Conservation (phyloP, 2,329 filamentous ascomycete genomes). For the Onygenales sp. region DNA sequence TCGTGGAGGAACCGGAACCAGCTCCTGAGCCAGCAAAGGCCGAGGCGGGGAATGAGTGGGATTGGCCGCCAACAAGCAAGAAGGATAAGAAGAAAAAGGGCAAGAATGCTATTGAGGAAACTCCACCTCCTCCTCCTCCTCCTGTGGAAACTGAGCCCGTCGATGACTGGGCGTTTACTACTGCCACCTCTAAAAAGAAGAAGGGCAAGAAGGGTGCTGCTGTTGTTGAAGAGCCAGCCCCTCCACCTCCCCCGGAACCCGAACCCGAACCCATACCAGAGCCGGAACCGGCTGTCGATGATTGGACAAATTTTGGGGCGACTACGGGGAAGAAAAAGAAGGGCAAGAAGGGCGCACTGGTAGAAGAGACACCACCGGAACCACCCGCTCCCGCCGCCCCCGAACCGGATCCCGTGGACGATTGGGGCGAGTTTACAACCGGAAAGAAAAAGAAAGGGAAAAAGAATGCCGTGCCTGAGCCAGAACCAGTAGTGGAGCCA, state of each 20-base stretch:
- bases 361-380: slow-evolving; percentile 16
- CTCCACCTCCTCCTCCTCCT: slow-evolving; percentile 13
- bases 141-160: slow-evolving; percentile 9
- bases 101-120: slow-evolving; percentile 31
- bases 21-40: slow-evolving; percentile 15
- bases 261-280: slow-evolving; percentile 13
- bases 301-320: slow-evolving; percentile 15
- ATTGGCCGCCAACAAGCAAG: slow-evolving; percentile 8
- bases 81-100: slow-evolving; percentile 33
- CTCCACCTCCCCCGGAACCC: slow-evolving; percentile 17
- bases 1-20: slow-evolving; percentile 19
- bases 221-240: slow-evolving; percentile 27
- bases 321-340: slow-evolving; percentile 29
- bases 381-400: slow-evolving; percentile 14
- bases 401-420: slow-evolving; percentile 39
- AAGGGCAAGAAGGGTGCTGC: slow-evolving; percentile 37
- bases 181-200: slow-evolving; percentile 30
- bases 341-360: slow-evolving; percentile 30
- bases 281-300: slow-evolving; percentile 20
- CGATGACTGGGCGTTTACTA: slow-evolving; percentile 9
- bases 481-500: slow-evolving; percentile 23
- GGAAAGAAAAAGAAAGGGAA: slow-evolving; percentile 51
- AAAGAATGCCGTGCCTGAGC: slow-evolving; percentile 36
- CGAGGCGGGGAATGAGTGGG: slow-evolving; percentile 27
- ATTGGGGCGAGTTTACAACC: slow-evolving; percentile 42